Base-by-base conservation (phyloP, 805 yeast species). In the Sugiyamaella mastotermitis region DNA sequence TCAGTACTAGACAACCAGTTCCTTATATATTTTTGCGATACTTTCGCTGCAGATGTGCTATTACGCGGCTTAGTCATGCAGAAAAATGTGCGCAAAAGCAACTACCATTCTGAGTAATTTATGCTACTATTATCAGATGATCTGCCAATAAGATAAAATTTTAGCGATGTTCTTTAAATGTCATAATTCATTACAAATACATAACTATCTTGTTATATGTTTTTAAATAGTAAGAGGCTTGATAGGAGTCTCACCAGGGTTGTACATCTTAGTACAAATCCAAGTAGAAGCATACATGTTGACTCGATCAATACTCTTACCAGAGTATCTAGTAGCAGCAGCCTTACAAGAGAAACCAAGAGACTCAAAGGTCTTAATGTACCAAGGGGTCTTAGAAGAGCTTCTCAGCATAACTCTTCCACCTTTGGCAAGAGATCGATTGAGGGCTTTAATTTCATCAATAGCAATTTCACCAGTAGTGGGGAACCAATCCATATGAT, bases 401-500 rank as follows among this genome's bases (percentile, higher is more conserved):
- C 87, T 75, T 57, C 94, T 74, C 48, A 83, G 65, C 71, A 83
- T 61, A 3, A 83, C 92, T 41, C 86, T 69, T 10, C 94, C 94
- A 22, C 78, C 78, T 19, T 71, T 69, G 8, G 73, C 71, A 35
- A 83, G 65, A 14, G 87, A 81, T 35, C 69, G 66, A 55, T 69
- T 68, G 31, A 84, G 65, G 0, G 85, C 83, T 23, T 66, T 55
- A 46, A 84, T 77, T 57, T 84, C 94, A 31, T 69, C 67, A 33
- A 69, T 62, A 9, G 85, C 88, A 9, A 29, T 36, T 2, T 52
- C 52, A 6, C 80, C 81, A 11, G 66, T 56, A 25, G 83, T 79
- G 49, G 79, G 78, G 55, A 83, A 83, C 94, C 94, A 83, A 61
- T 84, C 94, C 92, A 84, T 82, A 58, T 83, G 94, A 59, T 83